Evolutionary conservation across 2,329 filamentous ascomycete genomes (phyloP).

Genomic region (Venturia carpophila): DNA sequence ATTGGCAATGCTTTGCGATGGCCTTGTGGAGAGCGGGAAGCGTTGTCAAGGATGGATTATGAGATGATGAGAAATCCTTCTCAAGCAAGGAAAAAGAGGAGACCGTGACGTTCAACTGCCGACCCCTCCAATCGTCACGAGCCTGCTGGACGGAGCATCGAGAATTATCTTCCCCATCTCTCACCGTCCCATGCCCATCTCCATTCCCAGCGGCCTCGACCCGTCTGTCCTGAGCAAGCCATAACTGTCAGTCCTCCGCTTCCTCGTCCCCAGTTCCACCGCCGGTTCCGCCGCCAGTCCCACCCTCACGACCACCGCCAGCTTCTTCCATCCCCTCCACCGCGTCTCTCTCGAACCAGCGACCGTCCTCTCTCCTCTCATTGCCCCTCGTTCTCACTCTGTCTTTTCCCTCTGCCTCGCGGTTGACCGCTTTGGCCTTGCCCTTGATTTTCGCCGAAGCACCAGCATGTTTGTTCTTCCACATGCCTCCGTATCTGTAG

Average conservation of each 20-base stretch:
- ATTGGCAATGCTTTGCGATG: conserved; percentile 7
- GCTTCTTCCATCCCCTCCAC: not conserved
- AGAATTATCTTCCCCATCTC: too few species aligned
- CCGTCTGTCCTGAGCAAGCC: too few species aligned
- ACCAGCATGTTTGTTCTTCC: conserved; percentile 15
- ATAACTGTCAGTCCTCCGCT: too few species aligned
- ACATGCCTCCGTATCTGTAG: conserved; percentile 11
- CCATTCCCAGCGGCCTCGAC: not conserved
- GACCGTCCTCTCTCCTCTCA: not conserved
- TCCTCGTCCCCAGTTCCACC: too few species aligned
- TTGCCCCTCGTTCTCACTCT: not conserved
- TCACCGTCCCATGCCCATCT: not conserved
- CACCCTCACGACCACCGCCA: not conserved
- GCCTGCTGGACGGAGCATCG: too few species aligned
- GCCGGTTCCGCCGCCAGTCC: not conserved
- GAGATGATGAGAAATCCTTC: conserved; percentile 7
- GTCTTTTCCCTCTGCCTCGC: not conserved
- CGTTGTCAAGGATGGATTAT: not conserved
- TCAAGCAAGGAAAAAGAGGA: not conserved
- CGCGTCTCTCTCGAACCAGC: not conserved
- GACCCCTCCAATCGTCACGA: not conserved
- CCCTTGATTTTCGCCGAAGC: conserved; percentile 4
- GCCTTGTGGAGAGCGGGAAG: not conserved
- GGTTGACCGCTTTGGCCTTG: not conserved
- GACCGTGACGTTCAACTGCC: not conserved